Conservation (phyloP, 2,329 filamentous ascomycete species). For the Aspergillus aculeatinus region DNA sequence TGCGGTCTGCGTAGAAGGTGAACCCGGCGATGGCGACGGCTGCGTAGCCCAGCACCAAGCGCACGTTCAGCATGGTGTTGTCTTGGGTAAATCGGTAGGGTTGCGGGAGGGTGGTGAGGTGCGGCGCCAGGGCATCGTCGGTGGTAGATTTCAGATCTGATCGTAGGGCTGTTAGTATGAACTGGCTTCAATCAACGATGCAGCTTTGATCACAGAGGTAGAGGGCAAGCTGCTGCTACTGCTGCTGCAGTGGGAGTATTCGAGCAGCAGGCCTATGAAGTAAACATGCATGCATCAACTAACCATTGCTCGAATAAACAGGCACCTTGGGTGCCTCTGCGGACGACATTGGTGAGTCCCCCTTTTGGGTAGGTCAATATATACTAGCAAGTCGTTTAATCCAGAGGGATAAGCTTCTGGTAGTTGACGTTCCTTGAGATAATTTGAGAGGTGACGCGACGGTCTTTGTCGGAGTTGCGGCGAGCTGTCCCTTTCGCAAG, state of each 20-base stretch:
- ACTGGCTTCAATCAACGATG: no score
- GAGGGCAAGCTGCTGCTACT: no score
- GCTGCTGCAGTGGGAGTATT: neutral
- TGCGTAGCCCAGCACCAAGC: conserved; percentile 77
- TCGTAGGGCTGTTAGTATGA: conserved; percentile 3
- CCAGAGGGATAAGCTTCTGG: neutral
- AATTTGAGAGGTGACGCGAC: neutral
- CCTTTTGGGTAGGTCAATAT: neutral
- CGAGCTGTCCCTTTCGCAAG: conserved; percentile 36
- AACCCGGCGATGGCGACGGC: conserved; percentile 77
- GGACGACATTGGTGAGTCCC: conserved; percentile 24
- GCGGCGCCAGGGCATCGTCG: conserved; percentile 91
- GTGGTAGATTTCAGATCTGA: conserved; percentile 94
- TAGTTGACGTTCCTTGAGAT: no score
- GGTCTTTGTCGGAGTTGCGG: conserved; percentile 29
- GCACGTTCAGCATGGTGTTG: conserved; percentile 76
- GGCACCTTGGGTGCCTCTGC: conserved; percentile 41
- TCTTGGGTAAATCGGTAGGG: conserved; percentile 69
- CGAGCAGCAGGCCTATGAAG: neutral
- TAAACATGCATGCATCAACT: conserved; percentile 10
- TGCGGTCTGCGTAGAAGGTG: conserved; percentile 90
- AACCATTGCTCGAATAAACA: conserved; percentile 48
- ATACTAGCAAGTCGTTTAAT: neutral
- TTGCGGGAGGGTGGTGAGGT: conserved; percentile 77
- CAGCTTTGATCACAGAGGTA: no score